These are phyloP conservation scores for Colletotrichum cuscutae DNA, from an alignment of 2,329 filamentous ascomycete genomes.

Conservation along the genomic window DNA sequence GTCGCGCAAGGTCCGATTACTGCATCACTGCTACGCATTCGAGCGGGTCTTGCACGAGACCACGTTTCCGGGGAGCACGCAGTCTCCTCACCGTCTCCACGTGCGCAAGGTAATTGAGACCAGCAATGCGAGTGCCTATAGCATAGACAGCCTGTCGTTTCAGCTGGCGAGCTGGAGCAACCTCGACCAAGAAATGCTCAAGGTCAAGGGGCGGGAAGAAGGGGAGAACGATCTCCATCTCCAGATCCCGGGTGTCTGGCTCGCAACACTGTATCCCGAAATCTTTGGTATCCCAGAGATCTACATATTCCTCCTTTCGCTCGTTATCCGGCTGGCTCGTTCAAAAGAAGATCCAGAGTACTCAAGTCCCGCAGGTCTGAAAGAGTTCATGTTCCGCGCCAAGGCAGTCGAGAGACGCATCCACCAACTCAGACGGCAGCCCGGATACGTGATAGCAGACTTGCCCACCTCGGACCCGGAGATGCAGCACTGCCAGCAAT, in stretches of 20 bases:
- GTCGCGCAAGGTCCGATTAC: conserved; percentile 51
- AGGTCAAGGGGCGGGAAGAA: conserved; percentile 45
- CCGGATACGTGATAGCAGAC: background rate
- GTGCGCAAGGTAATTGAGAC: conserved; percentile 37
- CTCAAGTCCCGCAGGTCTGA: background rate
- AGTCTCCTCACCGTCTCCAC: conserved; percentile 34
- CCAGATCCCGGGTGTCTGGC: conserved; percentile 47
- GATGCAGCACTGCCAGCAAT: background rate
- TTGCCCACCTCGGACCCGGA: background rate
- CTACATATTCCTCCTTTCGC: conserved; percentile 46
- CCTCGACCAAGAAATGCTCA: conserved; percentile 44
- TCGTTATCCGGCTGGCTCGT: conserved; percentile 30
- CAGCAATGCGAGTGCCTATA: conserved; percentile 31
- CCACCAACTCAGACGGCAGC: background rate
- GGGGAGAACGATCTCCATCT: conserved; percentile 53
- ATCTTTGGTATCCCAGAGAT: conserved; percentile 52
- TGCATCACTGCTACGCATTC: conserved; percentile 54
- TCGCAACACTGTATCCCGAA: conserved; percentile 51
- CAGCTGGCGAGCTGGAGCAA: conserved; percentile 41
- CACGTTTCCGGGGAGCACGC: conserved; percentile 39
- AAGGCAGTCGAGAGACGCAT: background rate
- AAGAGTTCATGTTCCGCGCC: background rate
- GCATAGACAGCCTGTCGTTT: conserved; percentile 37
- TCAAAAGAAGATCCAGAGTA: background rate
- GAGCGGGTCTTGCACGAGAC: conserved; percentile 52